These are phyloP conservation scores for Apiotrichum laibachii DNA, from an alignment of 1,284 basidiomycete species.

Conservation along the genomic window DNA sequence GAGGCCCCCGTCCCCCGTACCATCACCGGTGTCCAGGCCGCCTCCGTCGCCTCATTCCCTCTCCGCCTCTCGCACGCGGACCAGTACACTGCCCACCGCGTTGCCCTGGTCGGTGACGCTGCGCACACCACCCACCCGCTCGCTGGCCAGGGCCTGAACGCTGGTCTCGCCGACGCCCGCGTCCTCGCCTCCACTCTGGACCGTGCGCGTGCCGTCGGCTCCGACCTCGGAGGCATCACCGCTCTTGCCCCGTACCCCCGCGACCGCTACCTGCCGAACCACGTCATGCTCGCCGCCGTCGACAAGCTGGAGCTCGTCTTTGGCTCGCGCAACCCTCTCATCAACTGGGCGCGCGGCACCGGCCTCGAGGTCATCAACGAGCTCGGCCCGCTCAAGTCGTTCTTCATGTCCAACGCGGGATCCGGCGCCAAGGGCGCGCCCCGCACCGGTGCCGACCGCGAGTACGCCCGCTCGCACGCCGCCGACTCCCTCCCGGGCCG, in stretches of 20 bases:
- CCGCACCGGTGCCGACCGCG: slow-evolving; percentile 7
- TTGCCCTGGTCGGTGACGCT: slow-evolving; percentile 86
- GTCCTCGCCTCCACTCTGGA: slow-evolving; percentile 65
- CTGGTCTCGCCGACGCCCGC: slow-evolving; percentile 83
- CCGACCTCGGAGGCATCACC: slow-evolving; percentile 80
- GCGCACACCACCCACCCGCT: slow-evolving; percentile 94
- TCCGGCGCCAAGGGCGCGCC: slow-evolving; percentile 21
- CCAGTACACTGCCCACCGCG: slow-evolving; percentile 62
- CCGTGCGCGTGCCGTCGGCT: slow-evolving; percentile 60
- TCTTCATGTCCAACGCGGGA: slow-evolving; percentile 78
- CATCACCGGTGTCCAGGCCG: slow-evolving; percentile 67
- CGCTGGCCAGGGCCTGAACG: slow-evolving; percentile 95
- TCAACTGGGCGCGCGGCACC: slow-evolving; percentile 81
- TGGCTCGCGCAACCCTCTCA: slow-evolving; percentile 60
- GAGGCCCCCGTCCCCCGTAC: slow-evolving; percentile 65
- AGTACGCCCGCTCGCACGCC: slow-evolving; percentile 28
- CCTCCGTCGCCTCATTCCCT: slow-evolving; percentile 87
- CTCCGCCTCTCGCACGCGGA: slow-evolving; percentile 84
- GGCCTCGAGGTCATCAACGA: slow-evolving; percentile 91
- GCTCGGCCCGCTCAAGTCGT: slow-evolving; percentile 72
- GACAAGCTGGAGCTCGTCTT: slow-evolving; percentile 90
- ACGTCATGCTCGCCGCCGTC: slow-evolving; percentile 73
- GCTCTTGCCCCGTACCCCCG: slow-evolving; percentile 72
- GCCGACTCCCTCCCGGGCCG: slow-evolving; percentile 13
- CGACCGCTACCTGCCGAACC: slow-evolving; percentile 79